Base-by-base conservation (phyloP, 805 yeast genomes). In the Isabelozyma pseudorhagii region DNA sequence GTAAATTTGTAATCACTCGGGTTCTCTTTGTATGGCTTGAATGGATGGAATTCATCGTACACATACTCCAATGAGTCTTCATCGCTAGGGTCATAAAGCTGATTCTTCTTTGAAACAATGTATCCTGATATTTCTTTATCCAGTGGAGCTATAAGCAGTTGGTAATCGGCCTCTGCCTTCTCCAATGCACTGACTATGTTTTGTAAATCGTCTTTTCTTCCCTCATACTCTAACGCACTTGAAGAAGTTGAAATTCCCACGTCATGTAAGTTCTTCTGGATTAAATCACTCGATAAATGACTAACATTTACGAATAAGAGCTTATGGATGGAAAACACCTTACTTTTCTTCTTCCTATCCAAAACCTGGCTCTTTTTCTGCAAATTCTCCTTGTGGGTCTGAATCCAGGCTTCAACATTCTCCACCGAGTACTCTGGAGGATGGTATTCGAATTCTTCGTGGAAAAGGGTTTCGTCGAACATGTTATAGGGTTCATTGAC, bases 201-300 rank as follows among this genome's bases (percentile, higher is more conserved):
- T 7, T 66, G 50, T 29, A 77, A 64, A 15, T 66, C 61, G 4
- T 64, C 45, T 64, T 60, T 45, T 38, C 64, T 62, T 5, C 48
- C 51, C 27, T 58, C 66, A 42, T 62, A 60, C 5, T 58, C 67
- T 25, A 72, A 56, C 40, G 77, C 60, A 11, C 69, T 53, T 53
- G 65, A 38, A 51, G 75, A 74, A 0, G 85, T 79, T 25, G 77
- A 72, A 2, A 91, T 64, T 0, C 72, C 82, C 21, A 64, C 59
- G 10, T 68, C 68, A 7, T 63, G 64, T 44, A 92, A 67, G 27
- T 74, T 72, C 51, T 83, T 83, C 43, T 83, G 85, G 8, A 93
- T 77, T 59, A 93, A 69, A 50, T 89, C 96, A 6, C 93, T 81
- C 0, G 97, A 87, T 29, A 92, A 68, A 55, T 85, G 87, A 17